Percentiles rank a stretch among this genome's conserved stretches.
phyloP scores from a whole-genome alignment of 2,329 filamentous ascomycete genomes.

The Pseudonectria buxi region DNA sequence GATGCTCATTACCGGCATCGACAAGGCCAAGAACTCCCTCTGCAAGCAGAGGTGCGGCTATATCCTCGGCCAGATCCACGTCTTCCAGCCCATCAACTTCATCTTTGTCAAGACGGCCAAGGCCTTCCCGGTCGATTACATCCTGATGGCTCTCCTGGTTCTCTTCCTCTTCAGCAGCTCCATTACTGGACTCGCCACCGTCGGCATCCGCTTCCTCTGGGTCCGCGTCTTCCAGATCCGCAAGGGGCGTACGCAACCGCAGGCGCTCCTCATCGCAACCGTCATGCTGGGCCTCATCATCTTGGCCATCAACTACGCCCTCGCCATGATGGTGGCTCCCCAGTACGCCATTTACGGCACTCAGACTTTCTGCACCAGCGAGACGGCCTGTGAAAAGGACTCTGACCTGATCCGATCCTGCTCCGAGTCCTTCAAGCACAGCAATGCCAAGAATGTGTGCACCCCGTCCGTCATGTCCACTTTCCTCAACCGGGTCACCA shows the following conservation, averaged over 20 bases:
- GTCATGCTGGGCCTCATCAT: conserved; percentile 86
- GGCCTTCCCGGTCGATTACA: conserved; percentile 86
- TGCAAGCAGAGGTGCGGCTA: conserved; percentile 91
- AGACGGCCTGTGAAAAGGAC: conserved; percentile 61
- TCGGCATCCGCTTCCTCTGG: conserved; percentile 96
- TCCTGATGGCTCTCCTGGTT: conserved; percentile 77
- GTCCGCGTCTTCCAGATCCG: conserved; percentile 86
- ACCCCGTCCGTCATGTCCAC: conserved; percentile 87
- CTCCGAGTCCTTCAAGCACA: conserved; percentile 65
- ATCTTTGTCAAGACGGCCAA: conserved; percentile 67
- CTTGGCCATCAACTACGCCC: conserved; percentile 84
- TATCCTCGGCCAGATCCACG: conserved; percentile 76
- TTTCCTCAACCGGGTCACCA: conserved; percentile 84
- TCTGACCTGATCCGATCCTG: conserved; percentile 71
- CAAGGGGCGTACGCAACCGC: conserved; percentile 81
- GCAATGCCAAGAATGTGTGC: conserved; percentile 72
- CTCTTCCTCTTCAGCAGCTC: conserved; percentile 85
- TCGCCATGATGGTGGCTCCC: conserved; percentile 90
- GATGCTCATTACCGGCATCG: conserved; percentile 92
- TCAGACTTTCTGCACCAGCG: conserved; percentile 83
- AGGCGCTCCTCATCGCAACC: conserved; percentile 84
- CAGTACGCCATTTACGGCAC: conserved; percentile 93
- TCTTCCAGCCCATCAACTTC: conserved; percentile 95
- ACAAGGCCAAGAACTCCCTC: conserved; percentile 92
- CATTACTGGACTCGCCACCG: conserved; percentile 74